Base-by-base conservation (phyloP, 208 protist species). In the Leishmania lainsoni region DNA sequence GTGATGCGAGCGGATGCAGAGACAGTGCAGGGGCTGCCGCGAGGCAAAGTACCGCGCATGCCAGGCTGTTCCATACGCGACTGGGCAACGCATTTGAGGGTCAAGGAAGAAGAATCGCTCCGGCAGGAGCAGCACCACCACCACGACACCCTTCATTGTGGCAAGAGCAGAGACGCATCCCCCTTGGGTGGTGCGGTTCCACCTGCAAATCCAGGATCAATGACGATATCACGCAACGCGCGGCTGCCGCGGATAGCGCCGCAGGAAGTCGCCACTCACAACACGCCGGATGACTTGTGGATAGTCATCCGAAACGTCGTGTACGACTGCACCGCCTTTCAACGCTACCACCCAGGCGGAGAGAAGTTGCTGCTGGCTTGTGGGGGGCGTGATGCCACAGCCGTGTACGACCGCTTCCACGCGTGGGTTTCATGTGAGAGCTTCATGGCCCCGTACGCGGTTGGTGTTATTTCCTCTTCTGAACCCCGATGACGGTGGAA, bases 321-420 rank as follows among this genome's bases (percentile, higher is more conserved):
- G 10, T 97, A 96, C 85, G 92, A 97, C 83, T 89, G 87, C 76
- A 96, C 92, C 0, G 61, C 79, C 63, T 97, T 96, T 78, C 83
- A 88, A 42, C 84, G 83, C 49, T 96, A 88, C 54, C 94, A 97
- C 85, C 93, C 93, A 0, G 93, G 91, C 14, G 93, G 93, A 1
- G 90, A 83, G 42, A 80, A 77, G n/a, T 35, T 95, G 16, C 78
- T 97, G 58, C 77, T 86, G 58, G 83, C 78, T 14, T 94, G 86
- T 81, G 92, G 81, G 2, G 94, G 94, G 20, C 89, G 78, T 32
- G 94, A 97, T 76, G 88, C 87, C 20, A 97, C 92, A 20, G 83
- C 58, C 29, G 73, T 96, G 75, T 95, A 90, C 71, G 85, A 96
- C 65, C 66, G 85, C 74, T 95, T 87, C 54, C 94, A 97, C 51